Evolutionary conservation across 2,329 filamentous ascomycete species (phyloP).

Genomic region (Thelonectria blattea): DNA sequence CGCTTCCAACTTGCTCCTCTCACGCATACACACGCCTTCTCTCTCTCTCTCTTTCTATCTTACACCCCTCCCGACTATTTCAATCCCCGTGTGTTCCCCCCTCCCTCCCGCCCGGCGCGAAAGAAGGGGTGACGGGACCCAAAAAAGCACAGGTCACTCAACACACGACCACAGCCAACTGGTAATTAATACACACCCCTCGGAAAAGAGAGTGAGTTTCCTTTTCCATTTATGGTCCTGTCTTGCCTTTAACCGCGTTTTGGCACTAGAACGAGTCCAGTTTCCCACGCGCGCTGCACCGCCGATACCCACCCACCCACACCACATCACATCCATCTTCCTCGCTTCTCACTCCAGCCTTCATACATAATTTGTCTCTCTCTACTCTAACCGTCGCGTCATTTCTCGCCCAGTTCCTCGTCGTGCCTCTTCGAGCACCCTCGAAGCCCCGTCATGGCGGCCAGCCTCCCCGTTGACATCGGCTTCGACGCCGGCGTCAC

Average conservation of each 20-base stretch:
- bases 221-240: neutral
- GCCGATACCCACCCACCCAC: neutral
- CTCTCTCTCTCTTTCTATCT: no score
- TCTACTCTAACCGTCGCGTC: slow-evolving; percentile 31
- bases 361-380: slow-evolving; percentile 19
- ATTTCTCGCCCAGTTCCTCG: neutral
- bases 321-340: neutral
- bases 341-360: neutral
- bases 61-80: neutral
- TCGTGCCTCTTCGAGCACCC: neutral
- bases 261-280: neutral
- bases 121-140: neutral
- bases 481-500: slow-evolving; percentile 37
- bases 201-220: neutral
- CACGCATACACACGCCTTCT: no score
- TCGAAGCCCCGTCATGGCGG: slow-evolving; percentile 38
- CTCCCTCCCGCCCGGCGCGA: neutral
- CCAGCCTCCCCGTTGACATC: slow-evolving; percentile 42
- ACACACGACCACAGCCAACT: neutral
- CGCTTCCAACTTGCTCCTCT: no score
- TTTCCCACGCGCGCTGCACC: neutral
- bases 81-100: neutral
- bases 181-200: no score
- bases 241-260: neutral
- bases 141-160: neutral